phyloP scores from a whole-genome alignment of 345 rosid species.

The Populus ilicifolia region DNA sequence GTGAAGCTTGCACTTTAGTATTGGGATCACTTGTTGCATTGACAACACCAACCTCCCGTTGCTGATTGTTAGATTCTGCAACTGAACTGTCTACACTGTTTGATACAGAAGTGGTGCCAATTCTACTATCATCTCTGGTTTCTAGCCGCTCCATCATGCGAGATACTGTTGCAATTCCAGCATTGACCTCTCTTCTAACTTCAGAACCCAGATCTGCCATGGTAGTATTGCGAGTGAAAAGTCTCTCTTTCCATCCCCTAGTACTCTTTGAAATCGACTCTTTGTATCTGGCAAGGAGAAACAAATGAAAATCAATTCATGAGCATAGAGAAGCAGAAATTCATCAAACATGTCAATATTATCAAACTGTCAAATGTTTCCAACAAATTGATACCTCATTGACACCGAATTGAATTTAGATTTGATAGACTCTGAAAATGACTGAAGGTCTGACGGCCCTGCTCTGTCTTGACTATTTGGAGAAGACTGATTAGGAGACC shows the following conservation, averaged over 20 bases:
- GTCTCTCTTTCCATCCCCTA: slow-evolving; percentile 85
- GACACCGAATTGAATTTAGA: slow-evolving; percentile 75
- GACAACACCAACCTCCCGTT: slow-evolving; percentile 24
- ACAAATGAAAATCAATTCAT: not conserved
- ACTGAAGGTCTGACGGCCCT: slow-evolving; percentile 81
- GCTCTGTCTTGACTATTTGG: slow-evolving; percentile 69
- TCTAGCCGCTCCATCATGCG: slow-evolving; percentile 82
- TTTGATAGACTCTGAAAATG: slow-evolving; percentile 82
- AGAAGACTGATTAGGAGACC: slow-evolving; percentile 52
- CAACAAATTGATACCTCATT: slow-evolving; percentile 41
- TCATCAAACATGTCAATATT: not conserved
- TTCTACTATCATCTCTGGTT: slow-evolving; percentile 4
- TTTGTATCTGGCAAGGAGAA: slow-evolving; percentile 53
- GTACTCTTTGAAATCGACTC: slow-evolving; percentile 94
- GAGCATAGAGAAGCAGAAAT: not conserved
- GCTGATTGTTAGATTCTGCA: slow-evolving; percentile 37
- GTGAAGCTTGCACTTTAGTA: slow-evolving; percentile 30
- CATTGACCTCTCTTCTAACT: slow-evolving; percentile 78
- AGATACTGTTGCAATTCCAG: slow-evolving; percentile 83
- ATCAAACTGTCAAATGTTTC: not conserved
- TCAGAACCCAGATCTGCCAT: slow-evolving; percentile 73
- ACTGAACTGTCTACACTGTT: slow-evolving; percentile 37
- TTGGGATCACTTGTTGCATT: slow-evolving; percentile 32
- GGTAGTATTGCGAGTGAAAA: slow-evolving; percentile 71
- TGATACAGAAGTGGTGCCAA: slow-evolving; percentile 28